Conservation (phyloP, 2,329 filamentous ascomycete genomes). For the Clonostachys chloroleuca region DNA sequence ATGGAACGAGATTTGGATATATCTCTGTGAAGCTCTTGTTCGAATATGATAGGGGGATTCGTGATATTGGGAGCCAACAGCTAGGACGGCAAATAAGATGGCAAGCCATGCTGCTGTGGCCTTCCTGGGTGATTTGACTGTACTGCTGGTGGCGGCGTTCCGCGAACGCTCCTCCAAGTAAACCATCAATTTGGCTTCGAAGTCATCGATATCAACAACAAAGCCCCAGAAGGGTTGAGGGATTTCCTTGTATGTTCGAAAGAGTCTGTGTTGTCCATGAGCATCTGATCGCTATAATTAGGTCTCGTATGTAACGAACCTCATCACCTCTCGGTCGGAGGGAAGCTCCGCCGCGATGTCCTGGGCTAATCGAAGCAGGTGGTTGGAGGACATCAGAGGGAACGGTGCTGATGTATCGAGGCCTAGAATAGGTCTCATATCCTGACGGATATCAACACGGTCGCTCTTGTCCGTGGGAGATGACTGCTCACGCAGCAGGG, state of each 20-base stretch:
- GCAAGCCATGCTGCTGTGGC: constrained; percentile 63
- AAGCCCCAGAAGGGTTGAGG: constrained; percentile 66
- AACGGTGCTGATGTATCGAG: constrained; percentile 64
- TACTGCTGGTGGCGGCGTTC: constrained; percentile 34
- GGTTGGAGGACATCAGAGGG: constrained; percentile 60
- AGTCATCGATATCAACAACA: constrained; percentile 61
- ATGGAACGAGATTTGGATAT: constrained; percentile 61
- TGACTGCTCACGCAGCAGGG: constrained; percentile 58
- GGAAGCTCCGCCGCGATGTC: constrained; percentile 60
- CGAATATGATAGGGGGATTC: constrained; percentile 59
- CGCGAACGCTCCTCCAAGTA: constrained; percentile 61
- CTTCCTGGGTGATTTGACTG: constrained; percentile 38
- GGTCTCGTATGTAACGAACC: constrained; percentile 29
- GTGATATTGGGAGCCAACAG: constrained; percentile 62
- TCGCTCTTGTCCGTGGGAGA: constrained; percentile 46
- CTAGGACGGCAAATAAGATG: constrained; percentile 60
- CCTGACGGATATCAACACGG: constrained; percentile 53
- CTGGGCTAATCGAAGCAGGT: constrained; percentile 53
- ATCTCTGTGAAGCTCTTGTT: constrained; percentile 54
- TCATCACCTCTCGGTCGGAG: constrained; percentile 62
- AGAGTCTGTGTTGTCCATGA: constrained; percentile 36
- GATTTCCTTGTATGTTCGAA: constrained; percentile 63
- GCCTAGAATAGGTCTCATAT: constrained; percentile 63
- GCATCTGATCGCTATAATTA: too few species aligned
- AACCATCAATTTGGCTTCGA: constrained; percentile 60